phyloP scores from a whole-genome alignment of 305 asterid species.

The Petunia hybrid region DNA sequence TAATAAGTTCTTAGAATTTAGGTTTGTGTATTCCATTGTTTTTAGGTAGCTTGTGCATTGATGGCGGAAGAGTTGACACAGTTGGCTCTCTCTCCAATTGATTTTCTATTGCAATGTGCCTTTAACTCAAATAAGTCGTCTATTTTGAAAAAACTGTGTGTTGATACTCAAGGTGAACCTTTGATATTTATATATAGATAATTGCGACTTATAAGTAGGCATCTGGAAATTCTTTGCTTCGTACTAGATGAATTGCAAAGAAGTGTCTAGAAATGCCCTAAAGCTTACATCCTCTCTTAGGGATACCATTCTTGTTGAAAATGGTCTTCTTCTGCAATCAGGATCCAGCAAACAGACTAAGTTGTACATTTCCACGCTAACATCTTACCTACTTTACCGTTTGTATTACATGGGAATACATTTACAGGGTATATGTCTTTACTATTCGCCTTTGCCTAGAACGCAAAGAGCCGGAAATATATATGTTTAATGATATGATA shows the following conservation, averaged over 20 bases:
- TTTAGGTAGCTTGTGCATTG: background rate
- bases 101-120: conserved; percentile 7
- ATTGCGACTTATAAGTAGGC: background rate
- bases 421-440: background rate
- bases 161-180: background rate
- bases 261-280: background rate
- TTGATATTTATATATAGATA: background rate
- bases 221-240: background rate
- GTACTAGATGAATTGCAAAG: background rate
- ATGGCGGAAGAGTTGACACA: background rate
- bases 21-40: conserved; percentile 9
- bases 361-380: background rate
- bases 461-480: background rate
- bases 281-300: background rate
- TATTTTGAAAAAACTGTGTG: background rate
- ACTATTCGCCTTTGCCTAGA: background rate
- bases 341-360: background rate
- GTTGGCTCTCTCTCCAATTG: background rate
- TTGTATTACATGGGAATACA: background rate
- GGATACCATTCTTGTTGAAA: background rate
- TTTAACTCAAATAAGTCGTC: conserved; percentile 16
- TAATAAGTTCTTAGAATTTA: background rate
- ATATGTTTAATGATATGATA: background rate
- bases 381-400: background rate
- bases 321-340: background rate